Percentiles rank a stretch among this genome's conserved stretches.
phyloP scores from a whole-genome alignment of 257 asterid genomes.

The Apocynum venetum region DNA sequence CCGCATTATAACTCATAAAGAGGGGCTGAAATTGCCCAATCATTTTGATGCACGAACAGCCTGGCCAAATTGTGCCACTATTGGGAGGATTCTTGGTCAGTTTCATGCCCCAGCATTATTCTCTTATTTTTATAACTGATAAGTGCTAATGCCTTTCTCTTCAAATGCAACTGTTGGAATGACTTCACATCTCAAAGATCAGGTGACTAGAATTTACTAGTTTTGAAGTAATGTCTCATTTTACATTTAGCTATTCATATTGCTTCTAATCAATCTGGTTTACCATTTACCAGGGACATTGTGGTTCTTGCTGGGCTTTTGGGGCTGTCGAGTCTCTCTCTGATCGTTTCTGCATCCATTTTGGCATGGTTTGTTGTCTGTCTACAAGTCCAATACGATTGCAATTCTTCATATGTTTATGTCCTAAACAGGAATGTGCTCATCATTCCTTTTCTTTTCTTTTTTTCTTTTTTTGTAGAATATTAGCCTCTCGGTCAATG shows the following conservation, averaged over 20 bases:
- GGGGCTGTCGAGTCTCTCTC: conserved; percentile 89
- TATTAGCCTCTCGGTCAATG: conserved; percentile 82
- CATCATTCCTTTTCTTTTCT: neutral
- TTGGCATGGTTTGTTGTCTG: conserved; percentile 44
- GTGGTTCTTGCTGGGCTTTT: conserved; percentile 99
- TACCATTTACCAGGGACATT: conserved; percentile 64
- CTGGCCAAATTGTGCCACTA: conserved; percentile 81
- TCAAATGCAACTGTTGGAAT: conserved; percentile 25
- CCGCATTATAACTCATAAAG: conserved; percentile 46
- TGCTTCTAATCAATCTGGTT: conserved; percentile 16
- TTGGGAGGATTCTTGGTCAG: conserved; percentile 79
- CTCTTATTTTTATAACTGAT: conserved; percentile 15
- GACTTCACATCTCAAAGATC: conserved; percentile 47
- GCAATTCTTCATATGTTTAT: neutral
- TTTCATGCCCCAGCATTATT: conserved; percentile 18
- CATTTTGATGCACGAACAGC: conserved; percentile 74
- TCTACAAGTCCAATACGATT: neutral
- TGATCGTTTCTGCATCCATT: conserved; percentile 86
- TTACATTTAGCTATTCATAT: conserved; percentile 1
- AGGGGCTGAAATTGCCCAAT: conserved; percentile 51
- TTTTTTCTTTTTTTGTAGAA: conserved; percentile 34
- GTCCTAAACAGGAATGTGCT: neutral
- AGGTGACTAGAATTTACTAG: conserved; percentile 47
- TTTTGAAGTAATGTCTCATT: conserved; percentile 13
- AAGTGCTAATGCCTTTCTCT: conserved; percentile 32